Base-by-base conservation (phyloP, 345 rosid species). In the Kernera saxatilis region DNA sequence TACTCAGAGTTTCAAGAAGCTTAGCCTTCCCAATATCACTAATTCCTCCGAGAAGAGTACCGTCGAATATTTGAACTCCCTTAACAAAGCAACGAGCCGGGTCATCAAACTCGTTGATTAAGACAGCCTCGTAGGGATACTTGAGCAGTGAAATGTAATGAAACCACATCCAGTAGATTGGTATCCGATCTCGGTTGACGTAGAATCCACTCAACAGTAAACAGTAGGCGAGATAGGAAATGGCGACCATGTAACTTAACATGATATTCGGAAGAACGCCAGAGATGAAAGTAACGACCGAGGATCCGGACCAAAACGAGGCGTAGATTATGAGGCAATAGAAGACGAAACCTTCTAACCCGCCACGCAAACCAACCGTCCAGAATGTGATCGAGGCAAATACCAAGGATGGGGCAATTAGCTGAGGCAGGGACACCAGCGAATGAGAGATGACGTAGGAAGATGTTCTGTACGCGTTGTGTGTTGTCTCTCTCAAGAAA, bases 261-360 rank as follows among this genome's bases (percentile, higher is more conserved):
- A 79, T 77, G 30, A 81, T 43, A 41, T 83, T 69, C 0, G 87
- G 80, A 7, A 84, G 57, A 6, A 79, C 33, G 4, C 82, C 89
- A 3, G 84, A 57, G 6, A 77, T 33, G 71, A 85, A 83, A 3
- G 81, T 71, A 6, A 83, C 79, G 8, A 67, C 56, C 2, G 96
- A 89, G 40, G 84, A 84, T 18, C 97, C 97, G 0, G 91, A 86
- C 96, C 96, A 91, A 60, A 82, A 79, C 4, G 82, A 67, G 0
- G 80, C 74, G 69, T 82, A 77, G 17, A 79, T 79, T 14, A 78
- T 50, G 45, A 78, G 53, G 22, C 40, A 66, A 71, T 74, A 83
- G 79, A 74, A 83, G 8, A 68, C 12, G 70, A 75, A 85, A 19
- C 86, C 83, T 1, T 67, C 15, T 6, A 79, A 6, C 1, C 84